These are phyloP conservation scores for Atkinsonella hypoxylon DNA, from an alignment of 2,329 filamentous ascomycete species.

Conservation along the genomic window DNA sequence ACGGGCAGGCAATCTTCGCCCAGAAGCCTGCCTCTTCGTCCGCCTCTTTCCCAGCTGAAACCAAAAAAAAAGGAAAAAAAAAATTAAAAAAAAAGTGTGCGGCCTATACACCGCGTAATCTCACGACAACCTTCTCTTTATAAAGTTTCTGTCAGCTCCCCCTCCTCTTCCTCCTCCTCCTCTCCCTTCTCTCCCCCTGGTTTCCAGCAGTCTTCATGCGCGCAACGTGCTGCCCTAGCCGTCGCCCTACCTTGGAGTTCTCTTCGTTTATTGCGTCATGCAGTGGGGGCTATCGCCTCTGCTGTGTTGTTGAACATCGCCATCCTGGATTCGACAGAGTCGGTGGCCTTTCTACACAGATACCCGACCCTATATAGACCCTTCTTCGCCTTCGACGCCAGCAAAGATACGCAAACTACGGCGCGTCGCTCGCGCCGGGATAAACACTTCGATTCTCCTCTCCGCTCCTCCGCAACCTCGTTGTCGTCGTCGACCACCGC, in stretches of 20 bases:
- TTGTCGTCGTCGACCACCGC: constrained; percentile 1
- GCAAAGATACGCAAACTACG: constrained; percentile 10
- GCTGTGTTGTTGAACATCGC: constrained; percentile 33
- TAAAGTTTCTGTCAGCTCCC: not conserved
- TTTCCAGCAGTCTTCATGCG: constrained; percentile 2
- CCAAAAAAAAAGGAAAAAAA: not conserved
- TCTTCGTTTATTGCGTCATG: constrained; percentile 31
- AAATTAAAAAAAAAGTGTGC: not conserved
- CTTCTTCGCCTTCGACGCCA: constrained; percentile 13
- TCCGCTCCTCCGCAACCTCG: not conserved
- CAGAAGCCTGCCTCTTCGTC: not conserved
- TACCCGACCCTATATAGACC: constrained; percentile 8
- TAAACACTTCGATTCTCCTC: constrained; percentile 31
- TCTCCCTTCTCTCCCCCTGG: constrained; percentile 5
- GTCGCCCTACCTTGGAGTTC: constrained; percentile 1
- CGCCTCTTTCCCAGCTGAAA: not conserved
- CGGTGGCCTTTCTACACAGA: constrained; percentile 13
- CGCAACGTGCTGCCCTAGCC: constrained; percentile 4
- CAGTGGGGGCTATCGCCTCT: constrained; percentile 44
- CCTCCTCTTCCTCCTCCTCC: not conserved
- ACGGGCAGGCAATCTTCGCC: too few species aligned
- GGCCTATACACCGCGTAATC: constrained; percentile 5
- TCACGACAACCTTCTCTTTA: constrained; percentile 7
- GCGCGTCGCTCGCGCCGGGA: constrained; percentile 36
- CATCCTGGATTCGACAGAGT: constrained; percentile 47